These are phyloP conservation scores for Coniochaeta sp. DNA, from an alignment of 2,329 filamentous ascomycete species.

Conservation along the genomic window DNA sequence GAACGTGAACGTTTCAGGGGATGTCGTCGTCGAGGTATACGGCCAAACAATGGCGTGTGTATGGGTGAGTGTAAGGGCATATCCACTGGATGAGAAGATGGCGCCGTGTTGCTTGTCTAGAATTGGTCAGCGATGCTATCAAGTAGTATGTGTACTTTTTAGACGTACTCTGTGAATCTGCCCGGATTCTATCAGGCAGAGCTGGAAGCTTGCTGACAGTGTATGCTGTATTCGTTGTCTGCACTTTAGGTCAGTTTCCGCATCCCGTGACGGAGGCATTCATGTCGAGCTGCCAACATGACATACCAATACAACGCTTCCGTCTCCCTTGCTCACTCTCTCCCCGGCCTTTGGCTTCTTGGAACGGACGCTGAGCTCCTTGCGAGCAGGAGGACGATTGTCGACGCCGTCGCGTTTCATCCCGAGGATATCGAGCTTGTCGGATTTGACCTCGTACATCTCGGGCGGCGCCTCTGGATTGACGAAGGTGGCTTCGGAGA, in stretches of 20 bases:
- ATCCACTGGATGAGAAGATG: constrained; percentile 58
- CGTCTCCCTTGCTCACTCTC: constrained; percentile 58
- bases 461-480: constrained; percentile 44
- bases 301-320: constrained; percentile 57
- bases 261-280: neutral
- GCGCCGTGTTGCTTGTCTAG: constrained; percentile 59
- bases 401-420: constrained; percentile 41
- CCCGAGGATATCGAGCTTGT: constrained; percentile 39
- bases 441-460: constrained; percentile 48
- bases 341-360: constrained; percentile 59
- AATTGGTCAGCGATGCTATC: constrained; percentile 14
- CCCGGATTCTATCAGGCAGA: constrained; percentile 68
- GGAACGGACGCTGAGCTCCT: constrained; percentile 51
- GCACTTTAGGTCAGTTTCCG: constrained; percentile 14
- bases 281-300: neutral
- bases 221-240: constrained; percentile 82
- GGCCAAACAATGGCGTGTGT: constrained; percentile 86
- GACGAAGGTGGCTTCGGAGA: constrained; percentile 49
- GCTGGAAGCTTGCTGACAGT: constrained; percentile 78
- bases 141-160: neutral
- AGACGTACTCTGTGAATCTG: constrained; percentile 55
- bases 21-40: constrained; percentile 62
- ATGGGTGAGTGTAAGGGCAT: constrained; percentile 74
- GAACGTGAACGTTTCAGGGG: constrained; percentile 73
- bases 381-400: constrained; percentile 21